Evolutionary conservation across 2,329 filamentous ascomycete species (phyloP).

Genomic region (Pseudogymnoascus sp.): DNA sequence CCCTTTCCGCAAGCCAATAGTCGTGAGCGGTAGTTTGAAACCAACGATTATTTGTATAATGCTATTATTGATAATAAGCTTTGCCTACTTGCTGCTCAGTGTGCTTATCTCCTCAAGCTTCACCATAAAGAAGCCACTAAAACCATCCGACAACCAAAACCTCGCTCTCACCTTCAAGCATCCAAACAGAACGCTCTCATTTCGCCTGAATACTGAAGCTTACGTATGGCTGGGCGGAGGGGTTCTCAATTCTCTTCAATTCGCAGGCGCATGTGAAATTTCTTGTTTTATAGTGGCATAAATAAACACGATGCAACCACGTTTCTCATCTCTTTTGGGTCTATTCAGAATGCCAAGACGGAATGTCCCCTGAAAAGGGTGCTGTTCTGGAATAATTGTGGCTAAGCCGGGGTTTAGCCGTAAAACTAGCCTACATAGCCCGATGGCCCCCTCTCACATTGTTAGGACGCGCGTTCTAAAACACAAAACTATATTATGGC

Average conservation of each 20-base stretch:
- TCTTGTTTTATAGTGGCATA: not conserved
- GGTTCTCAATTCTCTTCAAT: not conserved
- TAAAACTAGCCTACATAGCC: not conserved
- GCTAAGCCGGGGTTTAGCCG: not conserved
- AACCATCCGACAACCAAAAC: not conserved
- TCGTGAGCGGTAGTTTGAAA: not conserved
- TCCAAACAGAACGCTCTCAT: too few species aligned
- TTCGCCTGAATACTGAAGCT: too few species aligned
- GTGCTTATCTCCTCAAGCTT: not conserved
- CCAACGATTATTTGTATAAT: not conserved
- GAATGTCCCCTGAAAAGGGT: not conserved
- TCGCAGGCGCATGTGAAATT: not conserved
- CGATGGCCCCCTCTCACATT: not conserved
- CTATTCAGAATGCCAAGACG: too few species aligned
- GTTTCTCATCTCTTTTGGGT: not conserved
- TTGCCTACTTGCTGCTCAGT: not conserved
- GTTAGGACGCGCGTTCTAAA: slow-evolving; percentile 1
- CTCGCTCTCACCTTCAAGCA: not conserved
- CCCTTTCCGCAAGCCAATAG: not conserved
- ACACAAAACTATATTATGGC: not conserved
- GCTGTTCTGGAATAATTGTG: not conserved
- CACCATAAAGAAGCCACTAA: not conserved
- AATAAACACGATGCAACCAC: not conserved
- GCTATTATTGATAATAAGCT: not conserved
- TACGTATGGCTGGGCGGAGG: not conserved